A percentile compares a stretch with the other conserved stretches of the same genome.
Evolutionary conservation across 352 stramenopile species (phyloP).

Genomic region (Globisporangium alternatum): DNA sequence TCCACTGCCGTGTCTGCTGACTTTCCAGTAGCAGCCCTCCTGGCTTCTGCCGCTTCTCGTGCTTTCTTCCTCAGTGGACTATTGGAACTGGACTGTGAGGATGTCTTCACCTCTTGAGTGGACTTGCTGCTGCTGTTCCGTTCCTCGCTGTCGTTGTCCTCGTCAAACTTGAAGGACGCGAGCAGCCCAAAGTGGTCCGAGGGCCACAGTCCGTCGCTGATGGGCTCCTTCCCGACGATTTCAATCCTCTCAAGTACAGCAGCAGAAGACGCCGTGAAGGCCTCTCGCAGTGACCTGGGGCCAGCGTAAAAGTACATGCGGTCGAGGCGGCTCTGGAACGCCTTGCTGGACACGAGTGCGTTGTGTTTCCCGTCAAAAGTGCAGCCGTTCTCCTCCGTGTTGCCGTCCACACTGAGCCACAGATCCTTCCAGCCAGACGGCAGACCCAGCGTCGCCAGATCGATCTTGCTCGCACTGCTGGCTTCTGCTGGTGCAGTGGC

Average conservation of each 20-base stretch:
- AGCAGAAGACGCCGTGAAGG: slow-evolving; percentile 16
- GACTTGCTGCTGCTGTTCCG: neutral
- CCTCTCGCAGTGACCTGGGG: neutral
- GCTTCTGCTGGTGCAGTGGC: neutral
- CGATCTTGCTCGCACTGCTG: slow-evolving; percentile 12
- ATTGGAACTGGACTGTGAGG: neutral
- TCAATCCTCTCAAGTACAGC: slow-evolving; percentile 38
- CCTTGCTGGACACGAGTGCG: slow-evolving; percentile 47
- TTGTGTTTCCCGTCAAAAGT: slow-evolving; percentile 73
- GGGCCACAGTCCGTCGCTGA: slow-evolving; percentile 62
- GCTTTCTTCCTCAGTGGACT: slow-evolving; percentile 9
- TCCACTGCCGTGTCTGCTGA: slow-evolving; percentile 13
- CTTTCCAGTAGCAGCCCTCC: neutral
- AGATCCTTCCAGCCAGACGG: slow-evolving; percentile 63
- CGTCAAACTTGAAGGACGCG: slow-evolving; percentile 36
- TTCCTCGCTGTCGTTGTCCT: slow-evolving; percentile 13
- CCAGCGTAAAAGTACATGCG: slow-evolving; percentile 68
- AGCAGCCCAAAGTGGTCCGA: slow-evolving; percentile 78
- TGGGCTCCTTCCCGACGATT: slow-evolving; percentile 64
- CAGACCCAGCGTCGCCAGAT: slow-evolving; percentile 43
- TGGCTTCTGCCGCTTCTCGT: neutral
- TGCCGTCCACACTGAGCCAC: slow-evolving; percentile 59
- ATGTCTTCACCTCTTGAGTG: neutral
- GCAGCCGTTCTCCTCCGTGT: slow-evolving; percentile 73
- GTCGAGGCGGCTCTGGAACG: slow-evolving; percentile 70